Conservation (phyloP, 2,329 filamentous ascomycete species). For the Ascocoryne sarcoides region DNA sequence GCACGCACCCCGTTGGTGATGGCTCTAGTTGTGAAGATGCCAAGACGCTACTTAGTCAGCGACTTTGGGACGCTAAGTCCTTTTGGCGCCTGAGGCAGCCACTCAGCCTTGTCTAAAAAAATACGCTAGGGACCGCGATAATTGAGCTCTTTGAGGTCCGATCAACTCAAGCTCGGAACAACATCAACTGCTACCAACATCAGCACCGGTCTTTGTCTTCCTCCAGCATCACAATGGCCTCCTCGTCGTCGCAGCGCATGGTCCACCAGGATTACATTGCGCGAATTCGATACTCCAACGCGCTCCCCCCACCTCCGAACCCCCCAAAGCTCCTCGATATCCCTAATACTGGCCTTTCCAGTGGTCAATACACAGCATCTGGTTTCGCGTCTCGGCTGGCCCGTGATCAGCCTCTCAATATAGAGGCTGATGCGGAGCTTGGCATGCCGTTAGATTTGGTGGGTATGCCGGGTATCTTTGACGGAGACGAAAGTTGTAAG, state of each 20-base stretch:
- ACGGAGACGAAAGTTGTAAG: slow-evolving; percentile 88
- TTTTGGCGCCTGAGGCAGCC: no score
- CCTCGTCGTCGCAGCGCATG: slow-evolving; percentile 35
- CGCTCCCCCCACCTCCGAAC: slow-evolving; percentile 85
- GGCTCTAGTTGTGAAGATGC: no score
- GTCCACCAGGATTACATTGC: slow-evolving; percentile 96
- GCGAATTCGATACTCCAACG: slow-evolving; percentile 90
- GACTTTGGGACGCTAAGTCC: no score
- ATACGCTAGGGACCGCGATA: no score
- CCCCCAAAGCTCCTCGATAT: slow-evolving; percentile 96
- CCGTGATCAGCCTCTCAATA: slow-evolving; percentile 86
- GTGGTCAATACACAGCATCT: slow-evolving; percentile 81
- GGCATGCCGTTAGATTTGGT: slow-evolving; percentile 96
- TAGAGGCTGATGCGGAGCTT: slow-evolving; percentile 94
- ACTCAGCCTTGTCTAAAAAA: no score
- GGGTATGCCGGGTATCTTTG: slow-evolving; percentile 88
- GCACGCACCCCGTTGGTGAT: no score
- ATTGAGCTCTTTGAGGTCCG: no score
- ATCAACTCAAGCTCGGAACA: no score
- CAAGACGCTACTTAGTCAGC: no score
- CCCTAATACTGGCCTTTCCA: slow-evolving; percentile 81
- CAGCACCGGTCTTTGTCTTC: neutral
- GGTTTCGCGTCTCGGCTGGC: slow-evolving; percentile 83
- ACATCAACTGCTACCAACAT: no score
- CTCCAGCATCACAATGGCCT: slow-evolving; percentile 17